Conservation (phyloP, 805 yeast species). For the Ogataea zsoltii region DNA sequence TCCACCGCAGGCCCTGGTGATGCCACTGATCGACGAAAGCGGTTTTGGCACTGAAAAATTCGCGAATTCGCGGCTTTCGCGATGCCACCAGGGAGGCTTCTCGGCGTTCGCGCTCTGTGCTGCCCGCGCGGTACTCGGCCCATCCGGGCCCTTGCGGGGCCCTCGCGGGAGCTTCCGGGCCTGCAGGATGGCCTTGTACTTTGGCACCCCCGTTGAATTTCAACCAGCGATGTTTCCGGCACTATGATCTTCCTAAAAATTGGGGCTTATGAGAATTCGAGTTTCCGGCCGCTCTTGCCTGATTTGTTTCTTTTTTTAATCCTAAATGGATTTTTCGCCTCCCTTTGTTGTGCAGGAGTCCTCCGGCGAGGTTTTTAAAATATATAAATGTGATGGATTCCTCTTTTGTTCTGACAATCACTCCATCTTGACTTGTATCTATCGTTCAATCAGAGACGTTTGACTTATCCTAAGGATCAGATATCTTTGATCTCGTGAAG, state of each 20-base stretch:
- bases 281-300: not conserved
- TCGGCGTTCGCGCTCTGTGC: no score
- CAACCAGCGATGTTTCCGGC: constrained; percentile 1
- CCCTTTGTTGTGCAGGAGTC: constrained; percentile 3
- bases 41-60: constrained; percentile 1
- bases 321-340: constrained; percentile 1
- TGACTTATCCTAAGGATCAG: not conserved
- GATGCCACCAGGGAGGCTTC: no score
- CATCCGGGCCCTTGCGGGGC: no score
- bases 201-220: no score
- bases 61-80: not conserved
- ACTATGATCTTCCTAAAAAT: not conserved
- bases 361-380: constrained; percentile 3
- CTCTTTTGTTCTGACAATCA: not conserved
- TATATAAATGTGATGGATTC: constrained; percentile 5
- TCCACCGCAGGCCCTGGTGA: not conserved
- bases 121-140: no score
- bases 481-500: not conserved
- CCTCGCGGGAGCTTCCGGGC: no score
- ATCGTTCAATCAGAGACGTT: not conserved
- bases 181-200: no score
- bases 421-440: not conserved
- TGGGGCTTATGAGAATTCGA: constrained; percentile 5
- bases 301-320: constrained; percentile 3
- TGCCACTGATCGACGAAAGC: constrained; percentile 4